Base-by-base conservation (phyloP, 495 filamentous ascomycete species). In the Clavariopsis aquatica region DNA sequence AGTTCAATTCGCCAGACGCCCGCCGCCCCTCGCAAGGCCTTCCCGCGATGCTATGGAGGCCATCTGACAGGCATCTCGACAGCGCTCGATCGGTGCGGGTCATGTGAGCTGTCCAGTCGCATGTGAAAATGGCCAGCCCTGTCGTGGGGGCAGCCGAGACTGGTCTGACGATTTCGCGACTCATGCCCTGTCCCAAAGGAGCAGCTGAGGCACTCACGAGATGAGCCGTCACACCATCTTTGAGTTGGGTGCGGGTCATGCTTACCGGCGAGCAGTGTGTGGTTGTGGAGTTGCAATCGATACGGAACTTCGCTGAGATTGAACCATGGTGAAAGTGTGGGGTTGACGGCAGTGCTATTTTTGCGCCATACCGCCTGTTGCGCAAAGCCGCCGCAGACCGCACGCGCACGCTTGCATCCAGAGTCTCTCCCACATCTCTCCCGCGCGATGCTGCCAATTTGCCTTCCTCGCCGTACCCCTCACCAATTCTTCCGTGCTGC, bases 151-250 rank as follows among this genome's bases (percentile, higher is more conserved):
- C n/a, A n/a, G n/a, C n/a, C 29, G 29, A 36, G 38, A 22, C 47
- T 47, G 53, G 52, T 49, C 60, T 58, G 38, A 57, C 53, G 8
- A 20, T 26, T 52, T 45, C 12, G 22, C 52, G 34, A 51, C 12
- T 59, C 61, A 49, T 31, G 52, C 31, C 31, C 49, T 52, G 63
- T 22, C 64, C 64, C n/a, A 24, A 64, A 52, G 24, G 57, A 64
- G 68, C 68, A 70, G 54, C 68, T 70, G 68, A 70, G 62, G 43
- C n/a, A 34, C 59, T 70, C 68, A 70, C 68, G 64, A 66, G 68
- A 63, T 63, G 55, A 54, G 36, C 46, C 59, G 60, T 66, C 68
- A 64, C 68, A 70, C 68, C 68, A 70, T 70, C 63, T 65, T 41
- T 29, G 31, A 22, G 36, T 23, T 46, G 23, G 13, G 34, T 46